Percentiles rank a stretch among this genome's conserved stretches.
Evolutionary conservation across 1,284 basidiomycete genomes (phyloP).

Genomic region (Cryptococcus hybrid): DNA sequence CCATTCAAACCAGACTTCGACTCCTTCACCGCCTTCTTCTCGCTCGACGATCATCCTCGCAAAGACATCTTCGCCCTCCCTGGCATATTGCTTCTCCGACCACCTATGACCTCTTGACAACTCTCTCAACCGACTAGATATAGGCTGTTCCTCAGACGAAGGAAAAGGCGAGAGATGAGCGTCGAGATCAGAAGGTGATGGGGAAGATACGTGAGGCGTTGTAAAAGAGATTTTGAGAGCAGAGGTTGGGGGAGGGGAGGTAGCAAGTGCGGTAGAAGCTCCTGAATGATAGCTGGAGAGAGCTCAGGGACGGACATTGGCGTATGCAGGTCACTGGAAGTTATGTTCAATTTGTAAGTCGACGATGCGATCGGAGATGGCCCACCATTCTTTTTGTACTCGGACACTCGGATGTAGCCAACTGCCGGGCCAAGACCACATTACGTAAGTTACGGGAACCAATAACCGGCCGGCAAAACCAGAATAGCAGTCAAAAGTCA

Average conservation of each 20-base stretch:
- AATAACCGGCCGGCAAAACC: too few species aligned
- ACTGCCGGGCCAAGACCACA: too few species aligned
- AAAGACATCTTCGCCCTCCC: conserved; percentile 20
- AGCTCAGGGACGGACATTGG: too few species aligned
- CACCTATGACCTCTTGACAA: conserved; percentile 10
- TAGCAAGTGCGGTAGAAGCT: too few species aligned
- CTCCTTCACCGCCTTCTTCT: neutral
- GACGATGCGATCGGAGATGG: too few species aligned
- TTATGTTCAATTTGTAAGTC: too few species aligned
- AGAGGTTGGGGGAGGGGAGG: conserved; percentile 29
- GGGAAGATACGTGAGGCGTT: conserved; percentile 46
- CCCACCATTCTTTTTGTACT: too few species aligned
- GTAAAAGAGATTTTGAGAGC: conserved; percentile 32
- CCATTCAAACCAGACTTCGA: conserved; percentile 19
- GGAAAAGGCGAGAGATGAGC: conserved; percentile 39
- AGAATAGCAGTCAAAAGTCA: too few species aligned
- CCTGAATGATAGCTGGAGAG: too few species aligned
- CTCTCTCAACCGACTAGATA: conserved; percentile 7
- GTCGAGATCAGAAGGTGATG: conserved; percentile 31
- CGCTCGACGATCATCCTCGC: conserved; percentile 15
- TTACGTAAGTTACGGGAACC: too few species aligned
- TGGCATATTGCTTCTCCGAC: conserved; percentile 11
- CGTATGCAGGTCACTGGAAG: too few species aligned
- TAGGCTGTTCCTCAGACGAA: conserved; percentile 3
- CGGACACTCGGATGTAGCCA: too few species aligned